A percentile compares a stretch with the other conserved stretches of the same genome.
Conservation (phyloP, 75 land plant species). For the Pinus albicaulis region DNA sequence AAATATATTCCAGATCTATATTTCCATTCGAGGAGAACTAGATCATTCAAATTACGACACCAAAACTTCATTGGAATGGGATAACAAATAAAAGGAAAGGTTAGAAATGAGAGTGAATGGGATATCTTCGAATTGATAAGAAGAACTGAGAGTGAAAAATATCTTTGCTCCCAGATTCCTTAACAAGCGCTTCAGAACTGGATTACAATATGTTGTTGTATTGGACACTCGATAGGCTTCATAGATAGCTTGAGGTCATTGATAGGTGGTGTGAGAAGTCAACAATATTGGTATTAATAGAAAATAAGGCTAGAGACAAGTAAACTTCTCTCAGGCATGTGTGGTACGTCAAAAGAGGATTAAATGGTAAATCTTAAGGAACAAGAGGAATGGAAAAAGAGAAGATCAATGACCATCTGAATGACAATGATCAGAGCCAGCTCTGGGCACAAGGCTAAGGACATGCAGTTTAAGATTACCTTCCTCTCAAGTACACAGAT, state of each 20-base stretch:
- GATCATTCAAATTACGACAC: too few relatives aligned
- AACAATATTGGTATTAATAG: conserved; percentile 36
- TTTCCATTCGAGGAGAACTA: too few relatives aligned
- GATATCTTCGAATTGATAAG: conserved; percentile 25
- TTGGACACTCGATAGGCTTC: conserved; percentile 79
- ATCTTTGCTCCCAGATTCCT: conserved; percentile 43
- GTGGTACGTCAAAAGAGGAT: conserved; percentile 36
- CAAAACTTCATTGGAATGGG: too few relatives aligned
- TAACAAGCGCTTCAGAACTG: conserved; percentile 32
- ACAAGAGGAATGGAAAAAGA: too few relatives aligned
- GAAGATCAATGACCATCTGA: too few relatives aligned
- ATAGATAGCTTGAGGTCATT: conserved; percentile 60
- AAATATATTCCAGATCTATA: too few relatives aligned
- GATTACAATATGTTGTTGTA: conserved; percentile 60
- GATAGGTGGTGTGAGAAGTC: conserved; percentile 43
- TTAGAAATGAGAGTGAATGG: too few relatives aligned
- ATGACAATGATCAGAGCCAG: too few relatives aligned
- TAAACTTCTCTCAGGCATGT: conserved; percentile 60
- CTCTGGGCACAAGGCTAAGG: too few relatives aligned
- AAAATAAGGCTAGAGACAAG: conserved; percentile 53
- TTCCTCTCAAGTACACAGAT: too few relatives aligned
- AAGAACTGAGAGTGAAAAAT: conserved; percentile 74
- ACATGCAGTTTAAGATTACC: too few relatives aligned
- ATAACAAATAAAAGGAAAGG: too few relatives aligned
- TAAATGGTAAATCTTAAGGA: conserved; percentile 49